phyloP scores from a whole-genome alignment of 2,329 filamentous ascomycete genomes.

The Trichoderma pleuroti region DNA sequence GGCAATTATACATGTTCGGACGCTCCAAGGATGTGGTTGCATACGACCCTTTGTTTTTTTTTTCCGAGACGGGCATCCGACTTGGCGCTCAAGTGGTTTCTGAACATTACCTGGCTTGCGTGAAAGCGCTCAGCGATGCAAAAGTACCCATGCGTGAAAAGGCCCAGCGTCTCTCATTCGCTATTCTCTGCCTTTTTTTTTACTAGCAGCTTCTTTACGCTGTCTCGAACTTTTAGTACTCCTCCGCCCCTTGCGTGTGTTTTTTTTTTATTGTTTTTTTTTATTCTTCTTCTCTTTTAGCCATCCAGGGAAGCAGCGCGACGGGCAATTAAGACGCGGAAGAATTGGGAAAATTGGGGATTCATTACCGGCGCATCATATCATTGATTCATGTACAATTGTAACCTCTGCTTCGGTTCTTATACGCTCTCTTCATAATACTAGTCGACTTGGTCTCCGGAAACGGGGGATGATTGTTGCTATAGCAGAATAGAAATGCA shows the following conservation, averaged over 20 bases:
- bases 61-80: background rate
- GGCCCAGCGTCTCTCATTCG: background rate
- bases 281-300: constrained; percentile 9
- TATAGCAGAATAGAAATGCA: constrained; percentile 25
- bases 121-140: background rate
- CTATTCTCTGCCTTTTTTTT: background rate
- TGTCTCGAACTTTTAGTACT: background rate
- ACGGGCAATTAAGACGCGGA: constrained; percentile 22
- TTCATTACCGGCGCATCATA: constrained; percentile 26
- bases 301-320: constrained; percentile 21
- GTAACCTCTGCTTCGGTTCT: constrained; percentile 7
- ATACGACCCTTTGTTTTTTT: background rate
- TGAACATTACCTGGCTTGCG: background rate
- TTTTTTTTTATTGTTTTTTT: constrained; percentile 2
- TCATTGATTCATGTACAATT: constrained; percentile 19
- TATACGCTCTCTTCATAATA: constrained; percentile 8
- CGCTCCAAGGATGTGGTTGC: background rate
- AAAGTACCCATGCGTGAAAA: background rate
- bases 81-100: background rate
- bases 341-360: constrained; percentile 25
- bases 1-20: constrained; percentile 1
- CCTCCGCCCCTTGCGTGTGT: background rate
- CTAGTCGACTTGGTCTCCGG: background rate
- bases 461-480: constrained; percentile 22
- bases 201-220: background rate